These are phyloP conservation scores for Ogataea saltuana DNA, from an alignment of 805 yeast species.

Conservation along the genomic window DNA sequence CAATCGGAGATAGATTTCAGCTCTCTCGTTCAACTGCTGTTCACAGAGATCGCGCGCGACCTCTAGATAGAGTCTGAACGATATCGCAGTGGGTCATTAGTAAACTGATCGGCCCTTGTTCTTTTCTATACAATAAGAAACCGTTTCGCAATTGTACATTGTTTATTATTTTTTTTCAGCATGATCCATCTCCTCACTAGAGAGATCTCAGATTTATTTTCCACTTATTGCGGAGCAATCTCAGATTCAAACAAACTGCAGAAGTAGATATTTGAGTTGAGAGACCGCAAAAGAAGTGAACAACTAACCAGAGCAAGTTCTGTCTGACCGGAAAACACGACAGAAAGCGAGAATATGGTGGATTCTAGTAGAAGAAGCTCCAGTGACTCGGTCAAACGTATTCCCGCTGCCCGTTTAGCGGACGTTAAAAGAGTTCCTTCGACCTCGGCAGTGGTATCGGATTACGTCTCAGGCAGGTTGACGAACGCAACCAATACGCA, in stretches of 20 bases:
- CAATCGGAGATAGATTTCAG: too few species aligned
- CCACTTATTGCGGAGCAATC: neutral
- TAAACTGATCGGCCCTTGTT: too few species aligned
- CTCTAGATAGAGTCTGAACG: too few species aligned
- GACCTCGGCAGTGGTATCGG: slow-evolving; percentile 5
- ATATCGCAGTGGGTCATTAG: too few species aligned
- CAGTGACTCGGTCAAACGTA: slow-evolving; percentile 3
- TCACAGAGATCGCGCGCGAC: too few species aligned
- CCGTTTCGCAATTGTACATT: neutral
- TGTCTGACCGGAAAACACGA: neutral
- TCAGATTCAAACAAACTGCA: too few species aligned
- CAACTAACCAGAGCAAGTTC: neutral
- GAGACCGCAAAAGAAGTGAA: neutral
- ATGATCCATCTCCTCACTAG: neutral
- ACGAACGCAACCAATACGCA: neutral
- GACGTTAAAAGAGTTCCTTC: slow-evolving; percentile 5
- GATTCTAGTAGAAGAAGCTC: slow-evolving; percentile 7
- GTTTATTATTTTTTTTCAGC: neutral
- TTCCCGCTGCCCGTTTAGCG: neutral
- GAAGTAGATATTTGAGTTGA: neutral
- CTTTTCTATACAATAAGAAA: slow-evolving; percentile 5
- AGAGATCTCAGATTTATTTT: neutral
- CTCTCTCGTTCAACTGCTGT: too few species aligned
- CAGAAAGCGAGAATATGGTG: neutral
- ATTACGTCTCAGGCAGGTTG: neutral